Evolutionary conservation across 768 basidiomycete genomes (phyloP).

Genomic region (Lactifluus pinguis): DNA sequence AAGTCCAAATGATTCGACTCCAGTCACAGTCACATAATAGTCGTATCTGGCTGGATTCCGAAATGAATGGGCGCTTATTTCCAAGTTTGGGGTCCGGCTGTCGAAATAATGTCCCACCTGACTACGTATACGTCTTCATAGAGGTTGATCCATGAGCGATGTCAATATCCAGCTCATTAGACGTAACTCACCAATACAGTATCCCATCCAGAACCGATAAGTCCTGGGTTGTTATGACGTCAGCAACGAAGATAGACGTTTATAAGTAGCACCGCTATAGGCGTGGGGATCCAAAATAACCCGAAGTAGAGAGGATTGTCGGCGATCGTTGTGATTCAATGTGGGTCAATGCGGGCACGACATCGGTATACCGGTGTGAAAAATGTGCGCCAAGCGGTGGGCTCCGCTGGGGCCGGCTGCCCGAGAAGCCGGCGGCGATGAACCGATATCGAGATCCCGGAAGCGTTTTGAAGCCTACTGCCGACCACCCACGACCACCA

Average conservation of each 20-base stretch:
- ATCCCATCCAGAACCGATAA: background rate
- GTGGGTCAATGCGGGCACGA: background rate
- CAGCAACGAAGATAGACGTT: background rate
- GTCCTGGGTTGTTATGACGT: background rate
- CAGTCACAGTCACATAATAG: no score
- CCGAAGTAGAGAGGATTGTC: background rate
- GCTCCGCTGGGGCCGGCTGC: background rate
- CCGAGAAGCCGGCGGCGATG: background rate
- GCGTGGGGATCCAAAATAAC: background rate
- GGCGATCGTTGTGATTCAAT: background rate
- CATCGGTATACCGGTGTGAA: background rate
- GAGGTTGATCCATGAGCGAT: background rate
- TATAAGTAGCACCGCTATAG: background rate
- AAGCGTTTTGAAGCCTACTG: background rate
- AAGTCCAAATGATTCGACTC: no score
- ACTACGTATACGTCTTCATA: no score
- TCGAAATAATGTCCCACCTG: no score
- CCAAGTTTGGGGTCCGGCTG: no score
- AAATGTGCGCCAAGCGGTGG: background rate
- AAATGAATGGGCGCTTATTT: no score
- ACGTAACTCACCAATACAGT: background rate
- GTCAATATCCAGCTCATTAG: background rate
- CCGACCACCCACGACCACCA: background rate
- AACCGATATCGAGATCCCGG: conserved; percentile 3
- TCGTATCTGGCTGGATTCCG: no score